These are phyloP conservation scores for Digitaria exilis DNA, from an alignment of 202 grass and related monocot species.

Conservation along the genomic window DNA sequence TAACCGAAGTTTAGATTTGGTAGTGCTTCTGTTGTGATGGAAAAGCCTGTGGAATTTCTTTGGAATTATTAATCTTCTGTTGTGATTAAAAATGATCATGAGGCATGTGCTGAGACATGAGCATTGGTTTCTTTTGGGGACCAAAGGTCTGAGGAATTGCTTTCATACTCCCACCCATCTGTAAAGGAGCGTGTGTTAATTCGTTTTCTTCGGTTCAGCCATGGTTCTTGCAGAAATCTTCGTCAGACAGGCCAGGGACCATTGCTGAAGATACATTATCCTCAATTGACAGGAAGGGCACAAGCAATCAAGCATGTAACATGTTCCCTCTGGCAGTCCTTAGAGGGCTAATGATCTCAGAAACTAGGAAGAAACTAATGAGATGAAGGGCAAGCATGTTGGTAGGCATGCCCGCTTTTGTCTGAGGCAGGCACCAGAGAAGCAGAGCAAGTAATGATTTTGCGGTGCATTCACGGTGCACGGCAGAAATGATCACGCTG, in stretches of 20 bases:
- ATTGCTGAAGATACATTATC: background rate
- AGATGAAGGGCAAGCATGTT: background rate
- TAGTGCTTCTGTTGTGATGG: background rate
- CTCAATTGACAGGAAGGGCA: background rate
- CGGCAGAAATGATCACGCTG: background rate
- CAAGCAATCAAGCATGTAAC: background rate
- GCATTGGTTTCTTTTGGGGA: background rate
- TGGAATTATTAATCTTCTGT: background rate
- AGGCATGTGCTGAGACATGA: background rate
- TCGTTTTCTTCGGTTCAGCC: no score
- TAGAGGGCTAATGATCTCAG: background rate
- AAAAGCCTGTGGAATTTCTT: background rate
- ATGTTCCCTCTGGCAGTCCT: background rate
- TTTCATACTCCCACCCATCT: background rate
- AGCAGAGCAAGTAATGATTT: background rate
- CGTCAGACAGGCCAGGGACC: background rate
- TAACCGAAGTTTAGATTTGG: background rate
- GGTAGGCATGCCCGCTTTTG: no score
- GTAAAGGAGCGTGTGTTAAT: background rate
- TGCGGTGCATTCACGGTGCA: background rate
- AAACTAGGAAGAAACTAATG: background rate
- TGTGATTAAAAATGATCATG: background rate
- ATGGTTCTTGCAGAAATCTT: background rate
- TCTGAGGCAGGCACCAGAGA: no score
- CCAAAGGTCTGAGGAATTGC: background rate